Percentiles rank a stretch among this genome's conserved stretches.
Conservation (phyloP, 2,329 filamentous ascomycete species). For the Leptoxyphium fumago region DNA sequence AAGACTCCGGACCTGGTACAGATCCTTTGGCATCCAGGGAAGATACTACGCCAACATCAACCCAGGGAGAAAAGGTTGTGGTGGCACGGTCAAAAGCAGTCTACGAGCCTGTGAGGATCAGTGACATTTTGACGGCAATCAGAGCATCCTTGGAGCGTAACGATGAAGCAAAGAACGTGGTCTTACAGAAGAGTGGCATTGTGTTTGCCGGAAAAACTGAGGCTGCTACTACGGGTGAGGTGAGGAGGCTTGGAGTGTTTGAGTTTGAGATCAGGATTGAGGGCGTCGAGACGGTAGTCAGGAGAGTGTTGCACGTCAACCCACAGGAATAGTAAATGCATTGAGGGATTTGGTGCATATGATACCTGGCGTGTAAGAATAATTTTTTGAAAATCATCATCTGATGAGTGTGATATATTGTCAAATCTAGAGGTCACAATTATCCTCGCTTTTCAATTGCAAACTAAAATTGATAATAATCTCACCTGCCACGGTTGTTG, state of each 20-base stretch:
- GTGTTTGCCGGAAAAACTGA: slow-evolving; percentile 30
- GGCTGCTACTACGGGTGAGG: slow-evolving; percentile 22
- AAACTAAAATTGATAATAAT: too few species aligned
- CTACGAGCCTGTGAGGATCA: slow-evolving; percentile 40
- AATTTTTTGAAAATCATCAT: too few species aligned
- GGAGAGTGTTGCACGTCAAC: slow-evolving; percentile 27
- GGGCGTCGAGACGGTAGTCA: slow-evolving; percentile 29
- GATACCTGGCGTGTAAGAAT: too few species aligned
- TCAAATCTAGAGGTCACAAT: too few species aligned
- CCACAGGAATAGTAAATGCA: slow-evolving; percentile 17
- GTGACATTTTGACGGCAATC: slow-evolving; percentile 36
- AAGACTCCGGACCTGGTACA: slow-evolving; percentile 11
- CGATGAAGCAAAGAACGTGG: slow-evolving; percentile 36
- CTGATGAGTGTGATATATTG: too few species aligned
- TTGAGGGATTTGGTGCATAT: too few species aligned
- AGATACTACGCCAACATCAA: background rate
- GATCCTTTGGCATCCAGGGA: slow-evolving; percentile 16
- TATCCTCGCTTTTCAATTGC: too few species aligned
- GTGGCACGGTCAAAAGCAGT: slow-evolving; percentile 22
- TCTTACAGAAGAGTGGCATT: slow-evolving; percentile 36
- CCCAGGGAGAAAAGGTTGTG: slow-evolving; percentile 4
- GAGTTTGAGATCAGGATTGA: slow-evolving; percentile 36
- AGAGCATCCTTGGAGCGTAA: slow-evolving; percentile 35
- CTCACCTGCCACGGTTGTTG: too few species aligned
- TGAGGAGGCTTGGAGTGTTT: slow-evolving; percentile 40